Conservation (phyloP, 169 alveolate genomes). For the Cyclospora cayetanensis region DNA sequence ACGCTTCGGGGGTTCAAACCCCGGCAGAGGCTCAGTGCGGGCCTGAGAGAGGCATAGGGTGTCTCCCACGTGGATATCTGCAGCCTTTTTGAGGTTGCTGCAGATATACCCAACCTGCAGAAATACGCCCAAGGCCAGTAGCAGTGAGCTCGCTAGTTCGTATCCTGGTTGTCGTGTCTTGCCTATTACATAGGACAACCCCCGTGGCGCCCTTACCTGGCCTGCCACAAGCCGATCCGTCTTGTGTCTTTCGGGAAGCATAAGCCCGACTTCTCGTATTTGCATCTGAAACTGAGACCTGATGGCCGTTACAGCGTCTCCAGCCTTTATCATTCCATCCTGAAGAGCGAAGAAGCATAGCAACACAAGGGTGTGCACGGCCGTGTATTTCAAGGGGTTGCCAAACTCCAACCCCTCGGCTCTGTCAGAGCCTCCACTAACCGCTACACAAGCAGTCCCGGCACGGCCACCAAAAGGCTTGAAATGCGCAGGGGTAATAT, state of each 20-base stretch:
- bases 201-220: conserved; percentile 48
- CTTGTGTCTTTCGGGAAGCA: conserved; percentile 47
- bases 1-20: conserved; percentile 68
- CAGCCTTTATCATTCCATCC: conserved; percentile 47
- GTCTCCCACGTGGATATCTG: conserved; percentile 58
- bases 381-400: too few species aligned
- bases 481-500: too few species aligned
- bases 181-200: too few species aligned
- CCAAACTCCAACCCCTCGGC: too few species aligned
- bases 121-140: conserved; percentile 20
- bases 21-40: conserved; percentile 46
- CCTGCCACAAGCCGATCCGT: conserved; percentile 28
- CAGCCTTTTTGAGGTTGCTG: conserved; percentile 39
- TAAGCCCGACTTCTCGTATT: conserved; percentile 36
- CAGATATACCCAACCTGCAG: conserved; percentile 58
- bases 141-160: neutral
- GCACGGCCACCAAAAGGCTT: too few species aligned
- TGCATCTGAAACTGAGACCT: conserved; percentile 8
- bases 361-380: too few species aligned
- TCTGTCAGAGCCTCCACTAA: too few species aligned
- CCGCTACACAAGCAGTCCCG: too few species aligned
- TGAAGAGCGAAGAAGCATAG: too few species aligned
- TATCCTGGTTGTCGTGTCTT: neutral
- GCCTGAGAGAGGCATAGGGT: conserved; percentile 51
- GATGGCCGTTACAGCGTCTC: conserved; percentile 48